Percentiles rank a stretch among this genome's conserved stretches.
Conservation (phyloP, 106 monocot species). For the Phalaenopsis aphrodite region DNA sequence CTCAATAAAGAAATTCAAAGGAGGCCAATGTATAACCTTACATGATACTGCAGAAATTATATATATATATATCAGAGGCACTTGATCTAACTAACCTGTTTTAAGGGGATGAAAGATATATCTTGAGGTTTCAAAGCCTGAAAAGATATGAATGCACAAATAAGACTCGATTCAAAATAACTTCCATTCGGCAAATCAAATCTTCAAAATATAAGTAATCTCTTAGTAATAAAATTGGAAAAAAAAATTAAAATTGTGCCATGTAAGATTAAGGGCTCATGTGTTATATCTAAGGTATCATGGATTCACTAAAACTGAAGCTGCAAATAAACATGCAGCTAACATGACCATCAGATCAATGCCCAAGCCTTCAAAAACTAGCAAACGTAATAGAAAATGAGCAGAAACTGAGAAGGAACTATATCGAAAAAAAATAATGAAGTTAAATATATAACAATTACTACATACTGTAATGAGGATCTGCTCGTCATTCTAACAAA, state of each 20-base stretch:
- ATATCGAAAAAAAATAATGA: too few relatives aligned
- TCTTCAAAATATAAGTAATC: not conserved
- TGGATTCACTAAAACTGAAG: not conserved
- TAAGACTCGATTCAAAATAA: not conserved
- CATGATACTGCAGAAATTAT: not conserved
- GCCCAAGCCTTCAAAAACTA: not conserved
- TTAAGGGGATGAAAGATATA: conserved; percentile 74
- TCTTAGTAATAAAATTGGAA: not conserved
- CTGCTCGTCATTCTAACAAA: too few relatives aligned
- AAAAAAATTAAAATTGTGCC: not conserved
- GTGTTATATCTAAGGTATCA: not conserved
- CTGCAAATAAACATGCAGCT: not conserved
- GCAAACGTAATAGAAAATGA: not conserved
- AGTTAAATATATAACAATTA: too few relatives aligned
- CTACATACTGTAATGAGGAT: too few relatives aligned
- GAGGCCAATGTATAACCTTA: not conserved
- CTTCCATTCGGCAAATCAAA: not conserved
- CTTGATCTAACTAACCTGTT: conserved; percentile 47
- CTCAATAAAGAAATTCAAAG: not conserved
- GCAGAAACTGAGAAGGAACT: too few relatives aligned
- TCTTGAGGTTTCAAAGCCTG: conserved; percentile 74
- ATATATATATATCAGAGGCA: not conserved
- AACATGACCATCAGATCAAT: not conserved
- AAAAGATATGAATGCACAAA: conserved; percentile 5
- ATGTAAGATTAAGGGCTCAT: not conserved